Percentiles rank a stretch among this genome's conserved stretches.
Evolutionary conservation across 371 early-diverging fungal genomes (phyloP).

Genomic region (Mortierella sp.): DNA sequence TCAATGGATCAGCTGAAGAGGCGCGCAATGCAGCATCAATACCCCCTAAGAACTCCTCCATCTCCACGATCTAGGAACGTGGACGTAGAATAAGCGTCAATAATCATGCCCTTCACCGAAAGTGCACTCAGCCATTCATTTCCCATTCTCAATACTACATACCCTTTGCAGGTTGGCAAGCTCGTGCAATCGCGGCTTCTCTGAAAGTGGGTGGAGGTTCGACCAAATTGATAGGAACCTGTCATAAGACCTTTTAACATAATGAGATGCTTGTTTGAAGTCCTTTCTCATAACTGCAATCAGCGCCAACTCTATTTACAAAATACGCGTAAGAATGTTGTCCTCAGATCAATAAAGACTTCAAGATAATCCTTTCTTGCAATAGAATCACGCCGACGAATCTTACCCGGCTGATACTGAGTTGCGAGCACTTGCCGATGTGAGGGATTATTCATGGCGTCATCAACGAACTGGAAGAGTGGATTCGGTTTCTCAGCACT

Average conservation of each 20-base stretch:
- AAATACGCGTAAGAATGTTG: background rate
- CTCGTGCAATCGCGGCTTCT: conserved; percentile 61
- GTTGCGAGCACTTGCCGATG: conserved; percentile 57
- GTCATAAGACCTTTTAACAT: conserved; percentile 66
- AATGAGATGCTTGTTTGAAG: conserved; percentile 65
- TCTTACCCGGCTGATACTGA: conserved; percentile 65
- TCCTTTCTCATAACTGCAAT: conserved; percentile 61
- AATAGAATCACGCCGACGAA: background rate
- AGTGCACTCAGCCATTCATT: background rate
- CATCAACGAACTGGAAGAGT: conserved; percentile 61
- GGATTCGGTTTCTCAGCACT: conserved; percentile 65
- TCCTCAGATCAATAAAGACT: background rate
- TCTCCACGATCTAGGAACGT: conserved; percentile 65
- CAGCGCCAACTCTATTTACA: conserved; percentile 62
- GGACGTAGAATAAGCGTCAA: background rate
- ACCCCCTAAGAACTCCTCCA: conserved; percentile 69
- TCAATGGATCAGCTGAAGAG: conserved; percentile 10
- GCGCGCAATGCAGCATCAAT: conserved; percentile 56
- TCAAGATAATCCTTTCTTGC: too few species aligned
- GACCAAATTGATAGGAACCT: conserved; percentile 66
- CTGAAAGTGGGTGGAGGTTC: conserved; percentile 66
- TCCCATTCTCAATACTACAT: conserved; percentile 5
- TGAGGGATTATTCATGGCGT: conserved; percentile 59
- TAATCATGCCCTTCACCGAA: background rate
- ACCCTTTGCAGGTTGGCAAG: conserved; percentile 68